Conservation (phyloP, 2,329 filamentous ascomycete species). For the Diaporthe australafricana region DNA sequence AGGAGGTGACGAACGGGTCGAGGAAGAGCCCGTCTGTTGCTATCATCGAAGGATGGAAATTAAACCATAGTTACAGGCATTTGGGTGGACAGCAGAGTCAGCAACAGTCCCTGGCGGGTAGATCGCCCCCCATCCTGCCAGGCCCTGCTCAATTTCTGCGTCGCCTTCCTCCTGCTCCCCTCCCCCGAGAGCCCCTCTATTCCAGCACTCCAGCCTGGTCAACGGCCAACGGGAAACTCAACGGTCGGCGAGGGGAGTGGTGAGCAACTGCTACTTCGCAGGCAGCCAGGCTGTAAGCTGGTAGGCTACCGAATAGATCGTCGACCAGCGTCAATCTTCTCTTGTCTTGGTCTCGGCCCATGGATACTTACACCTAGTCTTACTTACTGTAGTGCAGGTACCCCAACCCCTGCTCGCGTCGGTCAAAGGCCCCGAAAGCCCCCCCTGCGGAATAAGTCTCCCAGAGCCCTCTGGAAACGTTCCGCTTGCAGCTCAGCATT, state of each 20-base stretch:
- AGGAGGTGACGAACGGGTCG: neutral
- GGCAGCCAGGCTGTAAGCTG: neutral
- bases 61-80: neutral
- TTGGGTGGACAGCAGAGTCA: neutral
- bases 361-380: neutral
- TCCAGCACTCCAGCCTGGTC: neutral
- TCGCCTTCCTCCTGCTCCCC: neutral
- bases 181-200: neutral
- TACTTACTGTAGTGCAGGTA: neutral
- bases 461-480: neutral
- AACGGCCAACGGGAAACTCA: slow-evolving; percentile 1
- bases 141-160: slow-evolving; percentile 6
- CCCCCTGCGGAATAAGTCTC: neutral
- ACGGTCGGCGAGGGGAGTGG: neutral
- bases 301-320: slow-evolving; percentile 8
- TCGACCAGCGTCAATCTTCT: slow-evolving; percentile 1
- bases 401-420: slow-evolving; percentile 7
- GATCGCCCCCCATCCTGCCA: neutral
- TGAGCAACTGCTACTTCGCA: neutral
- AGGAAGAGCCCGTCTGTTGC: neutral
- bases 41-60: slow-evolving; percentile 24
- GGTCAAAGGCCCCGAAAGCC: neutral
- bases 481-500: neutral
- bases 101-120: neutral
- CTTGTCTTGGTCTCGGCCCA: neutral